These are phyloP conservation scores for Lasiosphaeria ovina DNA, from an alignment of 495 filamentous ascomycete species.

Conservation along the genomic window DNA sequence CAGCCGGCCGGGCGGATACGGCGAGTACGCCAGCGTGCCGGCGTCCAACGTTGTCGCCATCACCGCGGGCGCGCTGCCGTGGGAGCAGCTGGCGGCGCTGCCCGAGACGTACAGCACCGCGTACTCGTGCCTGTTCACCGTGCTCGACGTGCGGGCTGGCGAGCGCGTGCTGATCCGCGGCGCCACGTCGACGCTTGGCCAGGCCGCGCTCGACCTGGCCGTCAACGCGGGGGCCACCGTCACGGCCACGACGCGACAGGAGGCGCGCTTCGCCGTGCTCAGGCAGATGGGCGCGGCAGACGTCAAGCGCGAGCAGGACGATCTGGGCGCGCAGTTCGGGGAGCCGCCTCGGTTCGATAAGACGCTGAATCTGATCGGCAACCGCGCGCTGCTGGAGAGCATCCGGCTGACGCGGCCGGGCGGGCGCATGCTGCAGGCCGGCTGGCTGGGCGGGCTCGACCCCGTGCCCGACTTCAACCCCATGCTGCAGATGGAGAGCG, in stretches of 20 bases:
- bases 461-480: conserved; percentile 50
- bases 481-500: conserved; percentile 45
- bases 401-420: conserved; percentile 34
- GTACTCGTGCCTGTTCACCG: conserved; percentile 43
- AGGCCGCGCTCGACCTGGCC: conserved; percentile 46
- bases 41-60: conserved; percentile 39
- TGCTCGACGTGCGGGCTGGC: conserved; percentile 34
- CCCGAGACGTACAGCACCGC: conserved; percentile 46
- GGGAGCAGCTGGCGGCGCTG: conserved; percentile 44
- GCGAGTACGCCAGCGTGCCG: conserved; percentile 36
- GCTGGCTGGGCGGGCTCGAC: conserved; percentile 46
- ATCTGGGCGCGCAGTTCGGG: conserved; percentile 15
- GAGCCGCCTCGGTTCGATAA: conserved; percentile 33
- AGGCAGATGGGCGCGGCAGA: conserved; percentile 32
- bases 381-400: conserved; percentile 44
- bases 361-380: conserved; percentile 45
- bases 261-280: conserved; percentile 30
- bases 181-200: conserved; percentile 44
- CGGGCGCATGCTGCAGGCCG: conserved; percentile 42
- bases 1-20: conserved; percentile 41
- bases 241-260: conserved; percentile 39
- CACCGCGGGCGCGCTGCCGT: conserved; percentile 20
- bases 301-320: conserved; percentile 27
- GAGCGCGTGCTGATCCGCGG: conserved; percentile 44
- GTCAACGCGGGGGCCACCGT: conserved; percentile 40